These are phyloP conservation scores for Quercus dentata DNA, from an alignment of 306 rosid genomes.

Conservation along the genomic window DNA sequence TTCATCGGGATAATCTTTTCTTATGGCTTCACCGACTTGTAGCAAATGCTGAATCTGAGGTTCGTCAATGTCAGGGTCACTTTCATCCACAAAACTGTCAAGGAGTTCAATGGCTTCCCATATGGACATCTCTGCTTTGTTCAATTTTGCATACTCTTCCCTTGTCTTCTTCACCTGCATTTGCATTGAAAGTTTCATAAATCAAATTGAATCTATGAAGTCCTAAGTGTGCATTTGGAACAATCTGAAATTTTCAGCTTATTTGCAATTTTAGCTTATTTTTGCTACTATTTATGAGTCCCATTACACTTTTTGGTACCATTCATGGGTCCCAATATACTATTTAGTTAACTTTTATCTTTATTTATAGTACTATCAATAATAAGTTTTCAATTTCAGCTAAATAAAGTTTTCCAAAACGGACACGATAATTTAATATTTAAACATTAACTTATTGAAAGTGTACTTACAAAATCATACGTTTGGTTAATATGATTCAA, in stretches of 20 bases:
- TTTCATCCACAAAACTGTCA: constrained; percentile 34
- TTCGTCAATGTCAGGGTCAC: constrained; percentile 22
- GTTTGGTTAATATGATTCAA: constrained; percentile 41
- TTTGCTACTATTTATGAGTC: no score
- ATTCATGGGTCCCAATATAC: no score
- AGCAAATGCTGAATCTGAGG: constrained; percentile 25
- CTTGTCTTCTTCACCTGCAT: constrained; percentile 39
- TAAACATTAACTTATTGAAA: neutral
- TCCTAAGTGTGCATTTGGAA: no score
- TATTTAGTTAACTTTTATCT: no score
- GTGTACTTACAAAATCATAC: constrained; percentile 34
- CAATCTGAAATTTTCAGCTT: no score
- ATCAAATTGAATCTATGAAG: neutral
- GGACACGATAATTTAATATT: neutral
- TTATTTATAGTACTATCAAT: no score
- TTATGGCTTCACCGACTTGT: constrained; percentile 18
- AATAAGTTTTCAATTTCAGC: no score
- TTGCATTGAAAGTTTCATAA: neutral
- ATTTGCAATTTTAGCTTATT: no score
- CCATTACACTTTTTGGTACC: rapidly evolving
- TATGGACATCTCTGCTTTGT: constrained; percentile 41
- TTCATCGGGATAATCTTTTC: constrained; percentile 25
- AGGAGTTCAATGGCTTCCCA: constrained; percentile 50
- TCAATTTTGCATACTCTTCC: constrained; percentile 31
- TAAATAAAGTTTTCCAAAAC: no score